phyloP scores from a whole-genome alignment of 2,329 filamentous ascomycete genomes.

The Fusarium albosuccineum region DNA sequence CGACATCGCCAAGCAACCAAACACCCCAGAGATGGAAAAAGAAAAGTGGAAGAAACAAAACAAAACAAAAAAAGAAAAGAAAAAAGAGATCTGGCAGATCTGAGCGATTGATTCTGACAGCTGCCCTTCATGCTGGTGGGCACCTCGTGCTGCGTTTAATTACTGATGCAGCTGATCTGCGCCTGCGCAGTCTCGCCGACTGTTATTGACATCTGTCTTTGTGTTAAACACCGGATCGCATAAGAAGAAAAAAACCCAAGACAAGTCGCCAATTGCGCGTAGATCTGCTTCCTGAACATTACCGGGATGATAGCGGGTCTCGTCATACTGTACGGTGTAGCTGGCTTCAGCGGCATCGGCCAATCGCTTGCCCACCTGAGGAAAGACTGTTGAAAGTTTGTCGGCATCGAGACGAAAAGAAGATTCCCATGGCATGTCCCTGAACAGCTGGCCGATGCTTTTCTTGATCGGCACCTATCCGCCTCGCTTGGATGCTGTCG shows the following conservation, averaged over 20 bases:
- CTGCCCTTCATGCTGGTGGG: slow-evolving; percentile 13
- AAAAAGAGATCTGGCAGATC: slow-evolving; percentile 26
- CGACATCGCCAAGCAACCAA: not conserved
- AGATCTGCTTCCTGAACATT: slow-evolving; percentile 31
- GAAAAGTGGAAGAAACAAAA: slow-evolving; percentile 16
- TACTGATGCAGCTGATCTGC: slow-evolving; percentile 24
- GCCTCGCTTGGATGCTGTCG: slow-evolving; percentile 28
- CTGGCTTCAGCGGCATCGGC: not conserved
- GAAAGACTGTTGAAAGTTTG: not conserved
- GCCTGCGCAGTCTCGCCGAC: slow-evolving; percentile 10
- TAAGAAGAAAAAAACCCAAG: slow-evolving; percentile 24
- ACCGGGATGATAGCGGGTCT: slow-evolving; percentile 23
- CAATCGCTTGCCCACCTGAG: not conserved
- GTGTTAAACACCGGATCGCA: slow-evolving; percentile 11
- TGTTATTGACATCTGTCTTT: slow-evolving; percentile 10
- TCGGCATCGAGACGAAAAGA: slow-evolving; percentile 10
- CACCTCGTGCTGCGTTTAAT: slow-evolving; percentile 15
- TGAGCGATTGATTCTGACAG: slow-evolving; percentile 29
- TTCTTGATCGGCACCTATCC: slow-evolving; percentile 35
- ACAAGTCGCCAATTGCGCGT: slow-evolving; percentile 8
- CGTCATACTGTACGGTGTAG: not conserved
- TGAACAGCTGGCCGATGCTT: slow-evolving; percentile 41
- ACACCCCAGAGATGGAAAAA: slow-evolving; percentile 4
- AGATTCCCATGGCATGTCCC: slow-evolving; percentile 16
- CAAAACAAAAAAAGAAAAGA: slow-evolving; percentile 25